Base-by-base conservation (phyloP, 805 yeast genomes). In the Saccharomycopsis olivae region DNA sequence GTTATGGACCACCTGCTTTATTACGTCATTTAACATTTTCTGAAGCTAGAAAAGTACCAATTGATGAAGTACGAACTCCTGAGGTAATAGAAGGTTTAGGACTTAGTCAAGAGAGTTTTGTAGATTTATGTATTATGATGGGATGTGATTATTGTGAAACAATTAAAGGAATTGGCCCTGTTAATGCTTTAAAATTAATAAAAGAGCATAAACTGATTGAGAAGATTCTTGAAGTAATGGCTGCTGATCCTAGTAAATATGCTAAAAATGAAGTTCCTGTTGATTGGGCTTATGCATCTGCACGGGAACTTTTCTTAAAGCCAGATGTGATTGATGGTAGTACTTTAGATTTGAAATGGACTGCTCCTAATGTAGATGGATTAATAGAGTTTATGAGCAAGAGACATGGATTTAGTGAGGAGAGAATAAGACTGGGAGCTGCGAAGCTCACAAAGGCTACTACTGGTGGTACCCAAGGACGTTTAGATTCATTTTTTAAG, bases 61-160 rank as follows among this genome's bases (percentile, higher is more conserved):
- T 92, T 36, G 85, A 84, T 47, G 96, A 92, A 56, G 77, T 85
- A 39, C 69, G 75, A 45, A 73, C 81, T 25, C 66, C 62, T 6
- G 67, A 71, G 41, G 88, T 85, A 0, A 60, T 89, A 38, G 80
- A 76, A 49, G 94, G 86, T 0, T 65, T 92, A 45, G 89, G 70
- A n/a, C 64, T 88, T 68, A 76, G 73, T 36, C 63, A 71, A 33
- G 69, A 68, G 18, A 79, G 85, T 43, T 92, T 92, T 58, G 73
- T 92, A 35, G 99, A 92, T 57, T 61, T 92, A 51, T 88, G 98
- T 63, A 89, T 92, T 31, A 66, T 92, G 52, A 64, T 92, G 35
- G 99, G 99, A 1, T 92, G 98, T 60, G 99, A 92, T 64, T 92
- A 92, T 59, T 86, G 96, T 62, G 96, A 89, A 49, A 83, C 96